A percentile compares a stretch with the other conserved stretches of the same genome.
Conservation (phyloP, 495 filamentous ascomycete species). For the Niebla homalea region DNA sequence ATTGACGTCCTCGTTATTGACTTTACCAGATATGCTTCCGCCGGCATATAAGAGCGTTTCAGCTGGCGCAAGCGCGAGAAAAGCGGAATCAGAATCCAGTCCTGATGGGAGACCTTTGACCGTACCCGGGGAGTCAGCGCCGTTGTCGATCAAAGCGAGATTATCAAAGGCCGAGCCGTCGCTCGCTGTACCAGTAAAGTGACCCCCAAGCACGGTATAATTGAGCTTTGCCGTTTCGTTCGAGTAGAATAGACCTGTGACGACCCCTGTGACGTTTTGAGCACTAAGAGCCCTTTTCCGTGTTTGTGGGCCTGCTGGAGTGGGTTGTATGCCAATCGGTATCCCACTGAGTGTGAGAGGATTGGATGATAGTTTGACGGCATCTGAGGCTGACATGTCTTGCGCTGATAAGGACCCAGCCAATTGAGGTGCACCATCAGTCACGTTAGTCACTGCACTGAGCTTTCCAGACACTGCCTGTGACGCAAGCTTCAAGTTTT, state of each 20-base stretch:
- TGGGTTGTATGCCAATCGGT: constrained; percentile 44
- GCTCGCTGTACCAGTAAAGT: constrained; percentile 59
- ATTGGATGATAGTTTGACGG: constrained; percentile 45
- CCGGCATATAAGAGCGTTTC: constrained; percentile 67
- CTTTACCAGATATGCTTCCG: constrained; percentile 59
- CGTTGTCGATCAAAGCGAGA: constrained; percentile 57
- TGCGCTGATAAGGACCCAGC: constrained; percentile 67
- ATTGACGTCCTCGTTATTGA: constrained; percentile 46
- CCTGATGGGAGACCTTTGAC: constrained; percentile 58
- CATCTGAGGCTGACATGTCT: constrained; percentile 52
- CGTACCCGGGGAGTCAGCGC: constrained; percentile 33
- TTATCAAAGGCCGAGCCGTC: constrained; percentile 66
- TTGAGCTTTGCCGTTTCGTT: constrained; percentile 44
- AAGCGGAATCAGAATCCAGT: constrained; percentile 56
- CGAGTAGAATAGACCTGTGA: constrained; percentile 64
- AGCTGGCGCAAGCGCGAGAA: constrained; percentile 55
- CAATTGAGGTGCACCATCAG: constrained; percentile 50
- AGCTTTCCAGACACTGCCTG: constrained; percentile 58
- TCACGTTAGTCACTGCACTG: constrained; percentile 48
- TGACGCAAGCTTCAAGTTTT: constrained; percentile 56
- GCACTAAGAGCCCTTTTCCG: constrained; percentile 45
- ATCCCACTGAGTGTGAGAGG: constrained; percentile 39
- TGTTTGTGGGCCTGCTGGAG: constrained; percentile 22
- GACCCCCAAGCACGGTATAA: constrained; percentile 76
- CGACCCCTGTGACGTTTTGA: constrained; percentile 46